Evolutionary conservation across 2,329 filamentous ascomycete species (phyloP).

Genomic region (Neophaeococcomyces aloes): DNA sequence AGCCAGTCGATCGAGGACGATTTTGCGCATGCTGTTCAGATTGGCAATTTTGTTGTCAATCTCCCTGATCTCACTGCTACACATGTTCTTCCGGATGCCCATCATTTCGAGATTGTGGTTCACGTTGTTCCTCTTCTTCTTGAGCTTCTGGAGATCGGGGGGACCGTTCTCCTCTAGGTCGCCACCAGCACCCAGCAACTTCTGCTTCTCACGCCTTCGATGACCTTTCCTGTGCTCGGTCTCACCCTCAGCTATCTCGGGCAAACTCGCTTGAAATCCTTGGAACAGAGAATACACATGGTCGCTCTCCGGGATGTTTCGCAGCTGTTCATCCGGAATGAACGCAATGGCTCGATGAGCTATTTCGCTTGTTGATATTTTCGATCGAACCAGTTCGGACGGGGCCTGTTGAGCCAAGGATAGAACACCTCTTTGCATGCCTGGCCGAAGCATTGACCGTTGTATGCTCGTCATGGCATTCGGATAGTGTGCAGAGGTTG

Average conservation of each 20-base stretch:
- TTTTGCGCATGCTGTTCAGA: conserved; percentile 80
- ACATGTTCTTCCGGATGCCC: conserved; percentile 91
- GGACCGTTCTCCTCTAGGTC: conserved; percentile 53
- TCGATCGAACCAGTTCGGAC: conserved; percentile 86
- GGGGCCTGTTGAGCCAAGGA: conserved; percentile 82
- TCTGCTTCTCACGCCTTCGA: conserved; percentile 61
- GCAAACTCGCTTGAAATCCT: conserved; percentile 84
- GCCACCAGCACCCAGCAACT: conserved; percentile 49
- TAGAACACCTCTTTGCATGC: conserved; percentile 80
- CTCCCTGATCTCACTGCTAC: conserved; percentile 86
- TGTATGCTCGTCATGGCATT: conserved; percentile 81
- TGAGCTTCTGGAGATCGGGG: conserved; percentile 60
- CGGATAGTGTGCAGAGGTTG: conserved; percentile 60
- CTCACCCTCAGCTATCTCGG: conserved; percentile 44
- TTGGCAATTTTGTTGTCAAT: conserved; percentile 97
- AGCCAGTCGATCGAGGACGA: conserved; percentile 78
- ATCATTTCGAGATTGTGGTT: conserved; percentile 85
- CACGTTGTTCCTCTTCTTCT: conserved; percentile 67
- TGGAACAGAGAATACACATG: conserved; percentile 91
- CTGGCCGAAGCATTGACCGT: conserved; percentile 73
- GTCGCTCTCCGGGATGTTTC: conserved; percentile 75
- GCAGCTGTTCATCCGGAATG: conserved; percentile 78
- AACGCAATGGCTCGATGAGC: conserved; percentile 84
- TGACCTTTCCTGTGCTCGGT: conserved; percentile 57
- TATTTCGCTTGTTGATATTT: conserved; percentile 82